These are phyloP conservation scores for Diaporthe eres DNA, from an alignment of 2,329 filamentous ascomycete species.

Conservation along the genomic window DNA sequence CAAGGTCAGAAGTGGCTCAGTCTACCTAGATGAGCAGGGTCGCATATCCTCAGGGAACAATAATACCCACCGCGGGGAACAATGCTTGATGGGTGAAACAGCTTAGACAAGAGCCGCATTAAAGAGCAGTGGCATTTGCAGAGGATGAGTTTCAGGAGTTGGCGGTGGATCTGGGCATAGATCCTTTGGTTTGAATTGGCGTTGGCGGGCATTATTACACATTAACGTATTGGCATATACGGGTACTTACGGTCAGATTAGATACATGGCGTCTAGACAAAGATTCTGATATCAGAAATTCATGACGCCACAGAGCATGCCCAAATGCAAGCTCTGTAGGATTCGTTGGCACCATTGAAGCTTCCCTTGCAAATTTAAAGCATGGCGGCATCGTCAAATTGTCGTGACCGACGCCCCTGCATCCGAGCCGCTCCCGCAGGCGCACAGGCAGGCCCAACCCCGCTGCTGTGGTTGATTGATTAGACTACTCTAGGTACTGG, in stretches of 20 bases:
- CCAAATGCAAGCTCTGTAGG: neutral
- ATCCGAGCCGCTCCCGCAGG: neutral
- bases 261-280: neutral
- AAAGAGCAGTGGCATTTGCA: neutral
- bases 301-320: too few species aligned
- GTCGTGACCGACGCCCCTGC: neutral
- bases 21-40: neutral
- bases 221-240: neutral
- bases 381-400: neutral
- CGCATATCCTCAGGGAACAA: neutral
- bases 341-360: neutral
- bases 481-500: neutral
- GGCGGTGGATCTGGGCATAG: neutral
- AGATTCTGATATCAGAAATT: neutral
- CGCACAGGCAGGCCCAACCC: neutral
- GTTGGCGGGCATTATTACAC: constrained; percentile 1
- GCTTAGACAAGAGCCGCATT: neutral
- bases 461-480: neutral
- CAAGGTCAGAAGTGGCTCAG: neutral
- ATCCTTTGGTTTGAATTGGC: neutral
- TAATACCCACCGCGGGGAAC: neutral
- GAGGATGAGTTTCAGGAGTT: constrained; percentile 1
- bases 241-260: neutral
- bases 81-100: neutral
- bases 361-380: neutral